Base-by-base conservation (phyloP, 177 flowering plant species). In the Telopea speciosissima region DNA sequence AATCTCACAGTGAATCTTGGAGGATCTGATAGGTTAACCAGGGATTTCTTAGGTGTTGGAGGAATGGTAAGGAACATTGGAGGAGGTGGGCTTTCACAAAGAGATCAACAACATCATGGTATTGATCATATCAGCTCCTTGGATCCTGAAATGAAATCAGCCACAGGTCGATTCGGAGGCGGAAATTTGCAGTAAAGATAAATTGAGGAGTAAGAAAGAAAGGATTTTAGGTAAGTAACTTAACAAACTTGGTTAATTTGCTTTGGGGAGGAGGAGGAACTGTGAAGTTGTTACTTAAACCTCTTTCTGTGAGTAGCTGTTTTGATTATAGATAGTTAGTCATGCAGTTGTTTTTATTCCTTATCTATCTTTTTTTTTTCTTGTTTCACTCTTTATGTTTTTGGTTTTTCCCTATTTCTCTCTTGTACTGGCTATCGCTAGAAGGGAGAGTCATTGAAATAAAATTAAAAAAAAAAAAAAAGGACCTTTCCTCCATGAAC, bases 11-110 rank as follows among this genome's bases (percentile, higher is more conserved):
- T 40, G 26, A 78, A 77, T 66, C 74, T 85, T 1, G 86, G 83
- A 22, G 85, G 86, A 13, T 75, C 87, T 5, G 90, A 89, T 76
- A 81, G 82, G 68, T 60, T 82, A 58, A 86, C 89, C 8, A 79
- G 86, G 44, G 87, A 84, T 60, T 84, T 84, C 66, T 77, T 84
- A 1, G 87, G 87, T 24, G 80, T 84, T 73, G 85, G 85, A 42
- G 85, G 77, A 19, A 77, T 81, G 44, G 75, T 73, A 13, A 75
- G 81, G 67, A 76, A 81, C 71, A 59, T 80, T 81, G 33, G 78
- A 52, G 78, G 78, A 52, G 78, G 80, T 63, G 72, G 81, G 70
- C 33, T 65, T 12, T 54, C 73, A 26, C 72, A 72, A 28, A 67
- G 71, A 65, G 71, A 73, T 28, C 31, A 28, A 24, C 70, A 70